These are phyloP conservation scores for Cucumis hystrix DNA, from an alignment of 306 rosid species.

Conservation along the genomic window DNA sequence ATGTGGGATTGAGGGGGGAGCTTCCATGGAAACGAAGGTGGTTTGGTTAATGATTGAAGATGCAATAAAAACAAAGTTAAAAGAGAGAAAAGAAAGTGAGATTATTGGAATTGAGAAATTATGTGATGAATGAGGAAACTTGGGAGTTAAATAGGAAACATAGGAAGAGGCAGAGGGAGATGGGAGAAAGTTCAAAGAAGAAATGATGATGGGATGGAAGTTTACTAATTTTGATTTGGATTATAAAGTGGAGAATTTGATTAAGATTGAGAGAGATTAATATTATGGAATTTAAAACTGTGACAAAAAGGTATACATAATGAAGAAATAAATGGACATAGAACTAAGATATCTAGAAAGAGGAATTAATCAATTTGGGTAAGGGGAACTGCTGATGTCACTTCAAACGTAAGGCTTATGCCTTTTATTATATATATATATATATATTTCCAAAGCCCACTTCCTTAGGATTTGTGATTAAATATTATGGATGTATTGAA, in stretches of 20 bases:
- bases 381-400: background rate
- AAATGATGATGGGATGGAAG: too few species aligned
- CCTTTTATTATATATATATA: background rate
- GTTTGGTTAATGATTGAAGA: background rate
- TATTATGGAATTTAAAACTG: background rate
- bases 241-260: too few species aligned
- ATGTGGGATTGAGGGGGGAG: slow-evolving; percentile 7
- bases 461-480: too few species aligned
- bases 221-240: too few species aligned
- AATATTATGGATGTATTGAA: too few species aligned
- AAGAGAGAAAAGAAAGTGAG: background rate
- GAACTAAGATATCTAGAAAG: background rate
- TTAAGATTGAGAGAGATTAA: background rate
- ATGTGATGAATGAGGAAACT: background rate
- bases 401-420: background rate
- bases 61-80: background rate
- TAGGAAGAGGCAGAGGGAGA: too few species aligned
- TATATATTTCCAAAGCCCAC: too few species aligned
- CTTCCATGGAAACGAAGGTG: slow-evolving; percentile 20
- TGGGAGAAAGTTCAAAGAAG: too few species aligned
- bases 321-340: too few species aligned
- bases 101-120: background rate
- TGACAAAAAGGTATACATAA: background rate
- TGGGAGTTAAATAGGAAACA: background rate
- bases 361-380: too few species aligned